A percentile compares a stretch with the other conserved stretches of the same genome.
These are phyloP conservation scores for Coemansia sp. DNA, from an alignment of 192 early-diverging fungal species.

Conservation along the genomic window DNA sequence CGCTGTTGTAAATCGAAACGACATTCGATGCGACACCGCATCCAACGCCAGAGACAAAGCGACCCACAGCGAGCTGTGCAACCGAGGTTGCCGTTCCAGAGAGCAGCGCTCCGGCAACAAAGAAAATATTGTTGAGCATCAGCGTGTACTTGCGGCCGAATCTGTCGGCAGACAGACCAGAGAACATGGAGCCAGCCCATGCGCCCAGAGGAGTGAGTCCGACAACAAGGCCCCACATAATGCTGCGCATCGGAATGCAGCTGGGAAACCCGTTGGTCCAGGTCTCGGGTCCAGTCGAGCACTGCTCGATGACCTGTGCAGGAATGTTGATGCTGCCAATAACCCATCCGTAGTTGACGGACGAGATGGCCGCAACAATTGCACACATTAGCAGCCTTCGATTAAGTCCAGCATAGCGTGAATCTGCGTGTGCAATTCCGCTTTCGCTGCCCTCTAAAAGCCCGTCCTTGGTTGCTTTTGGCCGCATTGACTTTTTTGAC, in stretches of 20 bases:
- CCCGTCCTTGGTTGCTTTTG: conserved; percentile 8
- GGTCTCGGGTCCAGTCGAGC: conserved; percentile 43
- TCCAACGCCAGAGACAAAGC: conserved; percentile 76
- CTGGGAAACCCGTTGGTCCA: conserved; percentile 56
- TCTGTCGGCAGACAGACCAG: conserved; percentile 61
- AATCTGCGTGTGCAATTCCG: conserved; percentile 33
- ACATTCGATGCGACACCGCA: conserved; percentile 74
- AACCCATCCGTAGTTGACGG: conserved; percentile 56
- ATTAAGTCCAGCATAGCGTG: conserved; percentile 35
- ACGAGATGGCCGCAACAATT: conserved; percentile 41
- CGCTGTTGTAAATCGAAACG: conserved; percentile 79
- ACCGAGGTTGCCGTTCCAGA: conserved; percentile 61
- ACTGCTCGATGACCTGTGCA: conserved; percentile 53
- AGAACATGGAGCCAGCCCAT: conserved; percentile 72
- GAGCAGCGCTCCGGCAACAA: conserved; percentile 62
- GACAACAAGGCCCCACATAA: conserved; percentile 62
- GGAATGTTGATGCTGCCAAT: conserved; percentile 60
- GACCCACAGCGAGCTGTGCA: conserved; percentile 59
- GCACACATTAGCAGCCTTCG: conserved; percentile 37
- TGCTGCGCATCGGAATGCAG: conserved; percentile 71
- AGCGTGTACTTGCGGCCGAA: conserved; percentile 70
- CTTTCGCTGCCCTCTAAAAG: conserved; percentile 23
- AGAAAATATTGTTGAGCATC: conserved; percentile 67
- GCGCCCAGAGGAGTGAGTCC: conserved; percentile 69
- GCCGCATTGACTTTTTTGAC: not conserved